Percentiles rank a stretch among this genome's conserved stretches.
Evolutionary conservation across 305 asterid genomes (phyloP).

Genomic region (Solanum hybrid): DNA sequence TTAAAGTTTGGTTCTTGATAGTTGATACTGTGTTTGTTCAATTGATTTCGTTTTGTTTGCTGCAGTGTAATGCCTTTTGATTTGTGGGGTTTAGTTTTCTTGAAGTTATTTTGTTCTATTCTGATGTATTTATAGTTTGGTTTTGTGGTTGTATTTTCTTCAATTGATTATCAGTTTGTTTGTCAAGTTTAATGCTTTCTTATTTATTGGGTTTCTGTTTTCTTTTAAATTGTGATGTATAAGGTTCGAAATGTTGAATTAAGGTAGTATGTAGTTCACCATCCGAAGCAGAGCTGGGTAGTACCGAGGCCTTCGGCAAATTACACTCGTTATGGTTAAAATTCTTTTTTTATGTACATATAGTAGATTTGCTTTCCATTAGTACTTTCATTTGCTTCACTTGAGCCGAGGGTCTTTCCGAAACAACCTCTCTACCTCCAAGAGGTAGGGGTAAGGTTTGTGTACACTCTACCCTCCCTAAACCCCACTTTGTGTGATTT

Average conservation of each 20-base stretch:
- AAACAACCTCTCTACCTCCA: not conserved
- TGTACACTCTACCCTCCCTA: not conserved
- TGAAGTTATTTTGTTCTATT: not conserved
- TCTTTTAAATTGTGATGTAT: not conserved
- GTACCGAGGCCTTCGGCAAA: not conserved
- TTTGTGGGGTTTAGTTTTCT: not conserved
- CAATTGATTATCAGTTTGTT: not conserved
- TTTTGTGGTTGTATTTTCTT: not conserved
- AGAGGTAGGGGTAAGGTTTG: not conserved
- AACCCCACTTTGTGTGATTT: not conserved
- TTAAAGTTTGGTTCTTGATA: not conserved
- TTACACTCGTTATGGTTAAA: not conserved
- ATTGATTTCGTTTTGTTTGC: not conserved
- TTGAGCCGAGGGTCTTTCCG: not conserved
- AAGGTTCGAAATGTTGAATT: not conserved
- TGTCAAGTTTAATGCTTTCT: not conserved
- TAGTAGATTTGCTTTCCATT: not conserved
- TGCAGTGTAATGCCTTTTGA: not conserved
- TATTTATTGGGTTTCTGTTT: not conserved
- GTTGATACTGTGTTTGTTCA: not conserved
- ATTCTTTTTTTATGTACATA: not conserved
- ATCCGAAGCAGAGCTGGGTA: not conserved
- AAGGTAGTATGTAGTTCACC: not conserved
- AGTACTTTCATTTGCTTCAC: not conserved
- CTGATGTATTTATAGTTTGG: not conserved